Percentiles rank a stretch among this genome's conserved stretches.
These are phyloP conservation scores for Xerocomellus dryophilus DNA, from an alignment of 768 basidiomycete species.

Conservation along the genomic window DNA sequence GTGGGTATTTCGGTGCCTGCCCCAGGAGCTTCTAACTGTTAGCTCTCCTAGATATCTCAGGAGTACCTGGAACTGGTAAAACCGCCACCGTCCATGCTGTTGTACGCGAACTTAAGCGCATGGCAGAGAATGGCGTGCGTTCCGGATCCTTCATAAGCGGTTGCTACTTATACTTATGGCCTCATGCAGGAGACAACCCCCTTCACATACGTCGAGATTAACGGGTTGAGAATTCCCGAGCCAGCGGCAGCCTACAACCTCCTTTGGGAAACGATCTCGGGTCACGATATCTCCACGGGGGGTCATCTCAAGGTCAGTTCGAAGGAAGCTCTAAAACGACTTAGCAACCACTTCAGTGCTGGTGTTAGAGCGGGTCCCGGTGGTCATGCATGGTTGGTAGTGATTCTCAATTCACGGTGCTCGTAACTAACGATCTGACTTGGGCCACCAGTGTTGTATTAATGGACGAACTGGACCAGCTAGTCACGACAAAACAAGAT, in stretches of 20 bases:
- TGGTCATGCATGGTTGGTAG: slow-evolving; percentile 79
- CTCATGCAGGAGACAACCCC: slow-evolving; percentile 77
- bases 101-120: slow-evolving; percentile 82
- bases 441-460: slow-evolving; percentile 72
- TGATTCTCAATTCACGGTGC: neutral
- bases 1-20: slow-evolving; percentile 44
- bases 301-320: slow-evolving; percentile 66
- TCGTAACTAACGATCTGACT: slow-evolving; percentile 1
- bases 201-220: slow-evolving; percentile 97
- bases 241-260: slow-evolving; percentile 89
- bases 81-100: slow-evolving; percentile 97
- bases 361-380: slow-evolving; percentile 67
- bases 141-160: neutral
- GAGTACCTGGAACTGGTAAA: slow-evolving; percentile 98
- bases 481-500: slow-evolving; percentile 94
- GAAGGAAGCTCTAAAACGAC: slow-evolving; percentile 78
- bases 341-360: slow-evolving; percentile 75
- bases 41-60: slow-evolving; percentile 75
- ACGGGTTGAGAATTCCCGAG: slow-evolving; percentile 90
- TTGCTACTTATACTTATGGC: neutral
- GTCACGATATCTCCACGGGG: slow-evolving; percentile 60
- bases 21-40: slow-evolving; percentile 1
- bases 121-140: slow-evolving; percentile 78
- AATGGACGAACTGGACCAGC: slow-evolving; percentile 98
- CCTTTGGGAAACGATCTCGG: slow-evolving; percentile 91